These are phyloP conservation scores for Durotheca rogersii DNA, from an alignment of 495 filamentous ascomycete genomes.

Conservation along the genomic window DNA sequence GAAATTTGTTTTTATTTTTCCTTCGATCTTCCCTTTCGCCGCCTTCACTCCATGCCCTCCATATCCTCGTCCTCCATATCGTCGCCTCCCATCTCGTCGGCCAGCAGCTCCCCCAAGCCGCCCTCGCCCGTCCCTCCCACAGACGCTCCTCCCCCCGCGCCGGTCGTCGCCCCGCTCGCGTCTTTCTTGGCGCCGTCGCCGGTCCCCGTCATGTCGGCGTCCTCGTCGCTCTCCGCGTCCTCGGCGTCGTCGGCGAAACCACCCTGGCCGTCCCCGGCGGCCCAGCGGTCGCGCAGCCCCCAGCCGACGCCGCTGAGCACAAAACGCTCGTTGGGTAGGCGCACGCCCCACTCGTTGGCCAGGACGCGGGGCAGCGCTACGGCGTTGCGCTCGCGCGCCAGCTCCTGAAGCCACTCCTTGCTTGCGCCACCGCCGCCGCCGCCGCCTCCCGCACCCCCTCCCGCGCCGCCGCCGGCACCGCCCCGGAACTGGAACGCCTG, in stretches of 20 bases:
- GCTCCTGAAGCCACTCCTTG: constrained; percentile 84
- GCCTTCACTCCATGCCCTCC: constrained; percentile 28
- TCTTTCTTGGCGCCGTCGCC: constrained; percentile 42
- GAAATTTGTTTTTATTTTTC: too few relatives aligned
- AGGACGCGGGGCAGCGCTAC: constrained; percentile 72
- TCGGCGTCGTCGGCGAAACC: constrained; percentile 44
- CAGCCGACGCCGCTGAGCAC: constrained; percentile 83
- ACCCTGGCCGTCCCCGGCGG: constrained; percentile 23
- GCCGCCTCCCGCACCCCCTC: too few relatives aligned
- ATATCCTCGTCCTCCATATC: constrained; percentile 46
- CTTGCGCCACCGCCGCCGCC: constrained; percentile 57
- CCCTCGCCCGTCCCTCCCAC: constrained; percentile 61
- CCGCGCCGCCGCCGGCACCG: constrained; percentile 38
- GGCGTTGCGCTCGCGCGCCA: constrained; percentile 79
- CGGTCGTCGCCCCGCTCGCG: constrained; percentile 38
- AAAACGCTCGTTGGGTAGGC: constrained; percentile 87
- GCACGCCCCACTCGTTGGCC: constrained; percentile 74
- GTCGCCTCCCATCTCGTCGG: constrained; percentile 47
- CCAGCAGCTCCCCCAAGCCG: constrained; percentile 52
- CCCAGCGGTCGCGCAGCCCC: constrained; percentile 78
- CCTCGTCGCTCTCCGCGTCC: constrained; percentile 58
- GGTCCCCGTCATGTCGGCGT: constrained; percentile 46
- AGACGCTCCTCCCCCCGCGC: constrained; percentile 40
- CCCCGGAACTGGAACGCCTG: constrained; percentile 55
- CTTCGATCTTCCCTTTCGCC: too few relatives aligned